These are phyloP conservation scores for Passiflora organensis DNA, from an alignment of 345 rosid species.

Conservation along the genomic window DNA sequence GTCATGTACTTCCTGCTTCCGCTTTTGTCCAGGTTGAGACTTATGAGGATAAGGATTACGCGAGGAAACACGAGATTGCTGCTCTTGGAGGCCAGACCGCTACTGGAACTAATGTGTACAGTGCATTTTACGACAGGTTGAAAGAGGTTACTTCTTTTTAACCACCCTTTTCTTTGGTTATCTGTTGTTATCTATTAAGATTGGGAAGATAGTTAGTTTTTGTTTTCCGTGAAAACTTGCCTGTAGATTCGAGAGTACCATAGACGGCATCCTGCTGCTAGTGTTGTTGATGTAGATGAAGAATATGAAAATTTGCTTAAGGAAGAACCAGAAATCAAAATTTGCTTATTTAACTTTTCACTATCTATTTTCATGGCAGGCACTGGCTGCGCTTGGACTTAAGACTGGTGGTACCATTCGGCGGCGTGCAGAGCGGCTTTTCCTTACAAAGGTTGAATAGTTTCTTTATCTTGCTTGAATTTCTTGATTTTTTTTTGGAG, in stretches of 20 bases:
- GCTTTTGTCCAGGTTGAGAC: constrained; percentile 50
- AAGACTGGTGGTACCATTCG: constrained; percentile 86
- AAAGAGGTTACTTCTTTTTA: constrained; percentile 68
- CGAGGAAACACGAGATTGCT: constrained; percentile 89
- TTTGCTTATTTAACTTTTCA: too few relatives aligned
- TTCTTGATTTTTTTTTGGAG: too few relatives aligned
- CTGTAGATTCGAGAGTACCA: constrained; percentile 85
- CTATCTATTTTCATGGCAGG: constrained; percentile 36
- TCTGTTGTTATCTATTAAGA: background rate
- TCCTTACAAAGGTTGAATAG: constrained; percentile 75
- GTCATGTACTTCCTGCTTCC: background rate
- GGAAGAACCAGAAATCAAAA: constrained; percentile 74
- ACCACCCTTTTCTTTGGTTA: background rate
- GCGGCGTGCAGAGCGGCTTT: constrained; percentile 94
- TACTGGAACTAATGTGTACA: constrained; percentile 62
- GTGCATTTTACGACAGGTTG: constrained; percentile 84
- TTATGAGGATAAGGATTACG: constrained; percentile 78
- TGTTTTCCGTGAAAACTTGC: background rate
- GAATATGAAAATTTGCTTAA: constrained; percentile 67
- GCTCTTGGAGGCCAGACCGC: constrained; percentile 91
- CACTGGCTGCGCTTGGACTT: constrained; percentile 78
- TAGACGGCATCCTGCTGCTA: constrained; percentile 78
- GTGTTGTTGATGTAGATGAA: constrained; percentile 62
- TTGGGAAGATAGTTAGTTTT: background rate
- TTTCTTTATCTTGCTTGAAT: background rate